Evolutionary conservation across 192 early-diverging fungal species (phyloP), one percentile per base, ranked within the genome.

Genomic region (Linnemannia elongata): DNA sequence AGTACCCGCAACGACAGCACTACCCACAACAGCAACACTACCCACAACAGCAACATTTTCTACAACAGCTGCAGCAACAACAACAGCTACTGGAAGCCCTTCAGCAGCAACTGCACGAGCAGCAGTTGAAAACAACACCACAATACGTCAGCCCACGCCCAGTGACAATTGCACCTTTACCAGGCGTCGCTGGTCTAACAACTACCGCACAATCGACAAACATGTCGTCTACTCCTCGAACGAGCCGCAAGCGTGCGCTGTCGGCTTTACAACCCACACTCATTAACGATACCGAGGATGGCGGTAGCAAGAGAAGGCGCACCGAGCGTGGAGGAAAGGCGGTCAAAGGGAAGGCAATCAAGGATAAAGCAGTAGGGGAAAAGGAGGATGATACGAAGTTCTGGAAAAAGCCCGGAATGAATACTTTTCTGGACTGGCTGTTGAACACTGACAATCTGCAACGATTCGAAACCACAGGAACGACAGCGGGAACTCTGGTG

Each of bases 341-440:
- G 27, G 60, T 13, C 60, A 63, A 33, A 3, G 30, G 60, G 60
- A 63, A 63, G 60, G 27, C 60, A 2, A 2, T 3, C 60, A 63
- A 63, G 27, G 60, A 63, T 0, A 63, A 63, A 13, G 60, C 60
- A 30, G 60, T 63, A 33, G 27, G 60, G 27, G 60, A 7, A 12
- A 63, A 63, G 60, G 60, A 63, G 30, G 60, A 63, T 30, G 60
- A 63, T 13, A 63, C 60, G 27, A 63, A 63, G 33, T 63, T 63
- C 60, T 63, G 60, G 60, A 63, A 63, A 63, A 63, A 63, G 13
- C 30, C 8, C 30, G 60, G 60, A 30, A 63, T 63, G 60, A 30
- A 63, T 63, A 63, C 60, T 63, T 63, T 63, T 63, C 60, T 63
- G 60, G 60, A 63, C 27, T 63, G 60, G 60, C 13, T 63, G 27